Conservation (phyloP, 768 basidiomycete genomes). For the Trametes gibbosa region DNA sequence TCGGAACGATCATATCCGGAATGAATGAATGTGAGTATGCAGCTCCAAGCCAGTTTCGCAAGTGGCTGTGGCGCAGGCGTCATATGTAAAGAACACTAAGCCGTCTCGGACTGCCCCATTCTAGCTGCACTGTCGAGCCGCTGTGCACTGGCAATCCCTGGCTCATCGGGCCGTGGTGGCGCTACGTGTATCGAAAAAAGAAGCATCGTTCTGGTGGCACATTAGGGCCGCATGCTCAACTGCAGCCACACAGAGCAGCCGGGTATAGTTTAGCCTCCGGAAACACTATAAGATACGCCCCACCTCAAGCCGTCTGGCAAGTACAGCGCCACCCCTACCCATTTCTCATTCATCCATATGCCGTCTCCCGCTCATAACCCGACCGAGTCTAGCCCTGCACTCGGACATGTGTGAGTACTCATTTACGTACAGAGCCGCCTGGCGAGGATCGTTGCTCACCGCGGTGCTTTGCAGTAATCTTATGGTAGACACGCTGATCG, state of each 20-base stretch:
- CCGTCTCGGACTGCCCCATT: too few species aligned
- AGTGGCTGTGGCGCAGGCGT: too few species aligned
- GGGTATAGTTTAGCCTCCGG: background rate
- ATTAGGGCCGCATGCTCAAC: too few species aligned
- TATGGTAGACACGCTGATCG: slow-evolving; percentile 78
- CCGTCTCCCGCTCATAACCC: background rate
- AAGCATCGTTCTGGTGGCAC: too few species aligned
- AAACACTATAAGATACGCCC: background rate
- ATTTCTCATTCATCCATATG: background rate
- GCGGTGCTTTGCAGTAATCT: slow-evolving; percentile 47
- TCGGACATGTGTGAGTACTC: slow-evolving; percentile 23
- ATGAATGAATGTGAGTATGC: too few species aligned
- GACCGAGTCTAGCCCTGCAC: background rate
- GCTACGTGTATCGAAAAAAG: too few species aligned
- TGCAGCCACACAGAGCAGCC: background rate
- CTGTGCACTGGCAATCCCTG: too few species aligned
- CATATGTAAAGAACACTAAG: too few species aligned
- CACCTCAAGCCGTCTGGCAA: background rate
- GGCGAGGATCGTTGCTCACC: background rate
- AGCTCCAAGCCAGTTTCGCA: too few species aligned
- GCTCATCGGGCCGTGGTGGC: too few species aligned
- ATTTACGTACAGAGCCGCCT: background rate
- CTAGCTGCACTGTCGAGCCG: too few species aligned
- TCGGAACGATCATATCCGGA: too few species aligned
- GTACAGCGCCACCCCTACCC: background rate